Evolutionary conservation across 805 yeast genomes (phyloP), one percentile per base, ranked within the genome.

Genomic region (Myxozyma mucilagina): DNA sequence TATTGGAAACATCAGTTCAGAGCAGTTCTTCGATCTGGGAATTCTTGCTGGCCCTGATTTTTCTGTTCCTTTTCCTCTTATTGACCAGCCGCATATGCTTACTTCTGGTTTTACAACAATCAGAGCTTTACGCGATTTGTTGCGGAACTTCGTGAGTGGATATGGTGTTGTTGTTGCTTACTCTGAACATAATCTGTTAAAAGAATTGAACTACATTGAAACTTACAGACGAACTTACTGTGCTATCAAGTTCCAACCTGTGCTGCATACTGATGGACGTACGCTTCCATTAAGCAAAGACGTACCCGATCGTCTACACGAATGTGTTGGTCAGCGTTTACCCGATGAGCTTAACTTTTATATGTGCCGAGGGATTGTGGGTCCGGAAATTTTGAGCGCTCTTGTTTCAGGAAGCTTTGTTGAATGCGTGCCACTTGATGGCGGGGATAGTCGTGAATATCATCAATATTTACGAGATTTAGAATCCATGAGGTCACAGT

Each of bases 291-390:
- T 79, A 57, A 75, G 74, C n/a, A 81, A 77, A 56, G 78, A 77
- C 42, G 75, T 87, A 50, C 97, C 98, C 3, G 82, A 84, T 63
- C 96, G 91, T 72, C 77, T 89, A 11, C 94, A 89, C 71, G 91
- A 86, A 49, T 82, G 91, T 50, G 80, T 94, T 52, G 90, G 96
- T 9, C 90, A 88, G 72, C 83, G 92, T 70, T 78, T 94, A 54
- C 96, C 97, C 1, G 88, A 90, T 56, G 98, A 92, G 74, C 79
- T 87, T 45, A 87, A 84, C 69, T 91, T 87, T 71, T 94, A 90
- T 73, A 84, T 84, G 70, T 87, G 96, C 0, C 73, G 87, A 60
- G 98, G 97, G 1, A 71, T 92, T 29, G 76, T 87, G 11, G 82
- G 86, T 7, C 75, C 86, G 5, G 85, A 84, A 59, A 72, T 89